Base-by-base conservation (phyloP, 169 alveolate species). In the Eimeria acervulina region DNA sequence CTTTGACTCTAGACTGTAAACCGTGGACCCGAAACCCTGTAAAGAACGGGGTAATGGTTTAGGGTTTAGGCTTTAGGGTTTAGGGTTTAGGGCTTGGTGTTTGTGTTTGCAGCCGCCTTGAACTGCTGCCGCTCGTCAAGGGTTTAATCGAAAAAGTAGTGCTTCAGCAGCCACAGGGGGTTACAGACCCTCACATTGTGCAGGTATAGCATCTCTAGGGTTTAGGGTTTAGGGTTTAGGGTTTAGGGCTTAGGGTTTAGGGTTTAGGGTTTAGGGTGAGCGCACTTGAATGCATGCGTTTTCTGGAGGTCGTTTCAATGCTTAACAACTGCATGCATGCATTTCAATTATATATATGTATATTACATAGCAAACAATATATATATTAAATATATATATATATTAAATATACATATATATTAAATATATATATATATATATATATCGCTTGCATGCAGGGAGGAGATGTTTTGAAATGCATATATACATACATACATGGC, bases 81-180 rank as follows among this genome's bases (percentile, higher is more conserved):
- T 42, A 78, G 66, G 88, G 88, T 78, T 40, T 78, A 44, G 88
- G 66, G 66, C 42, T 74, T 74, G 42, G 66, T 7, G 63, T 78
- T 8, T 7, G 63, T 78, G 88, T 15, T 36, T 19, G 44, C 84
- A 96, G 97, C 81, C 97, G 97, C 4, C 88, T 97, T 6, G 97
- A 97, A 55, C 93, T 97, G 51, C 89, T 97, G 90, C 97, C 97
- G 13, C 61, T 95, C 21, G 94, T 97, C 47, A 96, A 91, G 93
- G 93, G 96, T 70, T 98, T 97, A 26, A 92, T 97, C 19, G 89
- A 97, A 19, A 96, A 96, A 15, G 97, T 96, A 85, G 55, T 76
- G 7, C 63, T 95, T 70, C 97, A 95, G 83, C 76, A 90, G 85
- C 94, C 97, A 23, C 92, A 80, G 52, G 97, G 97, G 31, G 95